Evolutionary conservation across 1,139 yeast species (phyloP), one percentile per base, ranked within the genome.

Genomic region (Eremothecium cymbalariae): DNA sequence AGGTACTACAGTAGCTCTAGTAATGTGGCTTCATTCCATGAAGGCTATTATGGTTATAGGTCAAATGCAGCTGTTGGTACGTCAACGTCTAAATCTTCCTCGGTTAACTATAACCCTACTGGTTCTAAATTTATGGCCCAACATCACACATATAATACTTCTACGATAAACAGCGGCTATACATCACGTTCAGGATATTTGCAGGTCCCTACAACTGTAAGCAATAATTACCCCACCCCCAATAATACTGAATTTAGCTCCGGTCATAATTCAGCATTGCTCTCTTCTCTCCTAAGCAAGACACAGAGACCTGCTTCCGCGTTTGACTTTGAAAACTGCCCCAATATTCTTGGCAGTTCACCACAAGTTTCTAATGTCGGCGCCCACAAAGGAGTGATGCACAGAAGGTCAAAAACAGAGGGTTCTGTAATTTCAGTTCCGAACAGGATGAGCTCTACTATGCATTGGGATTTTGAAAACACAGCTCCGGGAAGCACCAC

Each of bases 401-500:
- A 13, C 5, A 11, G 13, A 3, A 21, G 6, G 4, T 21, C 24
- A 4, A 21, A 21, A 5, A 21, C 24, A 5, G 24, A 21, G 13
- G 13, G n/a, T 4, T 21, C 24, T 21, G 24, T 13, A 5, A 13
- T 21, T 9, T 25, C 28, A n/a, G 28, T 15, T 3, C 9, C 28
- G 4, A n/a, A 25, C 16, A 25, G 28, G 14, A n/a, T 27, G 21
- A 27, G 21, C 21, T 27, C 30, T 4, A 27, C 30, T 9, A 8
- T 12, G 12, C n/a, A 16, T 12, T 27, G 30, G 30, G 21, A 27
- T 17, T 7, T 27, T 11, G 30, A 27, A 27, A 27, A 27, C 9
- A 21, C 30, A 27, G 30, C 30, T 6, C 30, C 30, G 3, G 30
- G 12, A 21, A 11, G 12, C 24, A 11, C 4, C 6, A 13, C 24